Base-by-base conservation (phyloP, 441 rosid species). In the Euphorbia schlechtendalii region DNA sequence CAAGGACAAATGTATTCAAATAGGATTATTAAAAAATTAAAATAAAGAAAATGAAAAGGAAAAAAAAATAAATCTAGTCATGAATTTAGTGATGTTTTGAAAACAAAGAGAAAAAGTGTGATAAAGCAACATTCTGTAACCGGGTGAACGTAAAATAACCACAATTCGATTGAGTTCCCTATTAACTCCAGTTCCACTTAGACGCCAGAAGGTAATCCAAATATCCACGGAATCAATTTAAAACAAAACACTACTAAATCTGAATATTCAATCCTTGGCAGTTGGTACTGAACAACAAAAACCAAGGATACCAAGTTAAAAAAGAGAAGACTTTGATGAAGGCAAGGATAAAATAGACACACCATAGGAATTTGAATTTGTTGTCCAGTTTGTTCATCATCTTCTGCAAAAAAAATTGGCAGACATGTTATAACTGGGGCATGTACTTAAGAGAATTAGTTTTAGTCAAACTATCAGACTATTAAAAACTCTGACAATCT, bases 321-420 rank as follows among this genome's bases (percentile, higher is more conserved):
- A 18, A 55, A 61, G 46, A 61, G 34, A 69, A 30, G 30, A 2
- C 15, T 9, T 43, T 13, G 30, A 63, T n/a, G 54, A 18, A 45
- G 52, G 36, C 34, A 45, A 18, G 56, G 45, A 43, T 55, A 14
- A 40, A 67, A 36, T 54, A 65, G 71, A 51, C 76, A 71, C 83
- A 91, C 99, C 82, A 62, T n/a, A 48, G 80, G 74, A 79, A 73
- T 65, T 69, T 75, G 86, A 72, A 65, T 77, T 72, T 78, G 81
- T 71, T 72, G 75, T 52, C 66, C 28, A 55, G 75, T 56, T 76
- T 74, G 74, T 68, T 75, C 86, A 66, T 78, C 69, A 69, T 43
- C 90, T 70, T 64, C 85, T 78, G 83, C 73, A 78, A 78, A 53
- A 74, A 69, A 36, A 51, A 71, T 68, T 27, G 53, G 57, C 40